A percentile compares a stretch with the other conserved stretches of the same genome.
phyloP scores from a whole-genome alignment of 805 yeast species.

The Candida nitratophila region DNA sequence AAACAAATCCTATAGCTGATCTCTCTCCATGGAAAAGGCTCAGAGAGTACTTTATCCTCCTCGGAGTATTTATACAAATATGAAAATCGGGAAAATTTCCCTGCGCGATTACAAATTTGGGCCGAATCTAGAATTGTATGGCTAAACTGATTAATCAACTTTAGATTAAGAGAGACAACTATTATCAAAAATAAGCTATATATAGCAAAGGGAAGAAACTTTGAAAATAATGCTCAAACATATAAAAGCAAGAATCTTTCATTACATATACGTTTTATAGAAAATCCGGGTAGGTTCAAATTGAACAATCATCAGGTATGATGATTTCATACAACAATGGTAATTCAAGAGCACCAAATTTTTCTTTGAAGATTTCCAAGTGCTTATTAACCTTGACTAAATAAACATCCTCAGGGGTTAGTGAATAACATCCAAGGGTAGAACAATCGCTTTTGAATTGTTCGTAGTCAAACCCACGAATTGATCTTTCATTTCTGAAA shows the following conservation, averaged over 20 bases:
- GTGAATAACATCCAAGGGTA: background rate
- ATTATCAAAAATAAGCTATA: too few species aligned
- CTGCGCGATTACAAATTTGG: background rate
- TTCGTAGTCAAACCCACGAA: background rate
- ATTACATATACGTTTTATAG: too few species aligned
- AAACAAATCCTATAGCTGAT: too few species aligned
- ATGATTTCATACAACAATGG: background rate
- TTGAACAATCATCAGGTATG: background rate
- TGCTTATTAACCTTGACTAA: background rate
- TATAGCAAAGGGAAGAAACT: too few species aligned
- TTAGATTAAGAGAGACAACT: too few species aligned
- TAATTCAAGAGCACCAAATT: background rate
- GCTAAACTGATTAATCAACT: too few species aligned
- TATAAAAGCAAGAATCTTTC: too few species aligned
- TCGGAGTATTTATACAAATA: too few species aligned
- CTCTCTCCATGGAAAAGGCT: too few species aligned
- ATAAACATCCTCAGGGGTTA: background rate
- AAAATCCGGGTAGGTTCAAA: background rate
- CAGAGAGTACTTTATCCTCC: too few species aligned
- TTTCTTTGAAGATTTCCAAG: background rate
- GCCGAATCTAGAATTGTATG: background rate
- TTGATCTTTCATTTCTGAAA: background rate
- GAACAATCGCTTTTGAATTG: background rate
- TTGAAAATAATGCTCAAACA: too few species aligned
- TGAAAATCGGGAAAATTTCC: too few species aligned